Evolutionary conservation across 1,284 basidiomycete species (phyloP).

Genomic region (Xerocomus nothofagi): DNA sequence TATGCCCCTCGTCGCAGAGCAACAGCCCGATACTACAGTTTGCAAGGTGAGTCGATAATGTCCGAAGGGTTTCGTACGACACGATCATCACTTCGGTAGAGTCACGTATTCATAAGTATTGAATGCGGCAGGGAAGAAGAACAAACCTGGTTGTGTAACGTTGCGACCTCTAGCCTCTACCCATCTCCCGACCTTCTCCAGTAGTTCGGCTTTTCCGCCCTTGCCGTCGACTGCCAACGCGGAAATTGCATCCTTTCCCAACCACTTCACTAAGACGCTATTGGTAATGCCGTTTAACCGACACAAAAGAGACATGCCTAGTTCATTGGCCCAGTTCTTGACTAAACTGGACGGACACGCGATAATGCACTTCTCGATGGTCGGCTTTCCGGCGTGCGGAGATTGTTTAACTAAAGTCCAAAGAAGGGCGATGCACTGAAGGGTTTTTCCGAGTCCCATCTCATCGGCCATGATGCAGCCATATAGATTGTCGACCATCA

Average conservation of each 20-base stretch:
- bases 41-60: conserved; percentile 72
- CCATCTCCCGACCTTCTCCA: conserved; percentile 83
- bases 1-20: conserved; percentile 96
- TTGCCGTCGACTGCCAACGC: conserved; percentile 90
- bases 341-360: conserved; percentile 97
- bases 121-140: background rate
- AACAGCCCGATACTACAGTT: conserved; percentile 86
- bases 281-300: conserved; percentile 3
- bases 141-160: conserved; percentile 83
- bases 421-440: conserved; percentile 95
- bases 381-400: conserved; percentile 79
- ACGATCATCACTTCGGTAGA: conserved; percentile 87
- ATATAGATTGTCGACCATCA: conserved; percentile 89
- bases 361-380: conserved; percentile 98
- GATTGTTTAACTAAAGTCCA: conserved; percentile 99
- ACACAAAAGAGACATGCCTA: conserved; percentile 51
- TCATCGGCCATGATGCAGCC: conserved; percentile 99
- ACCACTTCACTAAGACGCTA: conserved; percentile 76
- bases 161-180: conserved; percentile 83
- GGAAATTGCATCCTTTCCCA: conserved; percentile 81
- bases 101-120: background rate
- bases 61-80: conserved; percentile 96
- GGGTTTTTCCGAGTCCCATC: conserved; percentile 96
- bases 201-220: conserved; percentile 78
- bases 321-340: conserved; percentile 98